Evolutionary conservation across 768 basidiomycete genomes (phyloP), one percentile per base, ranked within the genome.

Genomic region (Mrakia blollopis): DNA sequence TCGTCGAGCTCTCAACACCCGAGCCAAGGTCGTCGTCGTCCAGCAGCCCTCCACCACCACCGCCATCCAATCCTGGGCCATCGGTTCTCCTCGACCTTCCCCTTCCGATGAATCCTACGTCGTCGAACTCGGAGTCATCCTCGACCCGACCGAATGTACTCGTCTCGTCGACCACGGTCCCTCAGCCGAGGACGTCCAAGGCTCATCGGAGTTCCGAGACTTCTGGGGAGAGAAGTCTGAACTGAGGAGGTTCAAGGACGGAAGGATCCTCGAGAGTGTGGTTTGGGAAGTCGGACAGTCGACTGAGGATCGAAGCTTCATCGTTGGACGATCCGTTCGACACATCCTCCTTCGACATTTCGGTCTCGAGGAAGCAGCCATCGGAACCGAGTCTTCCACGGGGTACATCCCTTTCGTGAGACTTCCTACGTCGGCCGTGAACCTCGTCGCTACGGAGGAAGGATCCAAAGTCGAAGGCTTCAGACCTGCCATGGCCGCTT

Each of bases 181-280:
- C 0, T 82, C 90, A 0, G 91, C 89, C 4, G 84, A 71, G 25
- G 82, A 85, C 14, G 41, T 80, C 5, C 86, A 83, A 8, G 85
- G 87, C 0, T 81, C 81, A 39, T 84, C 87, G 63, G 86, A 85
- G 4, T 99, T 97, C 86, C 89, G 90, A 32, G 87, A 89, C 8
- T 85, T 98, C 79, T 99, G 97, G 97, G 96, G 95, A 0, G 85
- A 88, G 54, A 96, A 94, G 83, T 90, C 94, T 0, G 96, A 98
- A 81, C 85, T 98, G 25, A 88, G 97, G 9, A 88, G 95, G 54
- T 99, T 99, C 86, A 95, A 98, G 83, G 95, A 99, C 80, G 96
- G 96, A 1, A 88, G 91, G 25, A 98, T 98, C 78, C 81, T 88
- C 8, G 94, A 98, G 83, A 93, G 91, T 80, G 93, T 98, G n/a